Base-by-base conservation (phyloP, 805 yeast genomes). In the Hanseniaspora guilliermondii region DNA sequence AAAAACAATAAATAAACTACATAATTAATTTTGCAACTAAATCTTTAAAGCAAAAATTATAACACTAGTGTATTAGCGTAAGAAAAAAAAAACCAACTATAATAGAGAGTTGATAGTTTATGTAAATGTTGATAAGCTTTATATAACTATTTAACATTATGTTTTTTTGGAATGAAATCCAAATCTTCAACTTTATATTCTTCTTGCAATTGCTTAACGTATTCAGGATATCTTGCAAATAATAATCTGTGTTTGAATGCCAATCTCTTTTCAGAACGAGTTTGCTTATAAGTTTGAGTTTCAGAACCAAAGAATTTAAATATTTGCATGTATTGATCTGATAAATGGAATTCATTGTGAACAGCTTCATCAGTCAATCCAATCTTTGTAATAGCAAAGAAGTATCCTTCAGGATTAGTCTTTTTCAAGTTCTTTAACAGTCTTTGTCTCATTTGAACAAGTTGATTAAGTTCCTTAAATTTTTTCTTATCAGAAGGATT, bases 361-460 rank as follows among this genome's bases (percentile, higher is more conserved):
- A 88, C 81, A 32, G 82, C 82, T 56, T 76, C 82, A 68, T 91
- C 97, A 40, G 85, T 80, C 58, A 91, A 74, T 1, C 97, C 98
- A 54, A 91, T 73, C 68, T 87, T 88, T 62, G 84, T 85, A 58
- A 91, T 80, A 45, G 95, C 75, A 82, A 87, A 82, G 68, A 77
- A 87, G 71, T 93, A 91, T 62, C 82, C 77, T 66, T 86, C 78
- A 16, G 97, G 87, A 59, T 87, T 72, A 64, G 79, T 84, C 64
- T 77, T 78, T 68, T 88, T 88, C 69, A 93, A 75, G 66, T 91
- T 93, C 68, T 81, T 80, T 61, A 91, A 74, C 40, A 85, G 77
- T 61, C 78, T 77, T 69, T 89, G 97, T 71, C 98, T 82, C 62
- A 83, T 81, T 68, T 91, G 97, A 24, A 89, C 95, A 65, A 85